phyloP scores from a whole-genome alignment of 2,329 filamentous ascomycete species.

The Colletotrichum sp. region DNA sequence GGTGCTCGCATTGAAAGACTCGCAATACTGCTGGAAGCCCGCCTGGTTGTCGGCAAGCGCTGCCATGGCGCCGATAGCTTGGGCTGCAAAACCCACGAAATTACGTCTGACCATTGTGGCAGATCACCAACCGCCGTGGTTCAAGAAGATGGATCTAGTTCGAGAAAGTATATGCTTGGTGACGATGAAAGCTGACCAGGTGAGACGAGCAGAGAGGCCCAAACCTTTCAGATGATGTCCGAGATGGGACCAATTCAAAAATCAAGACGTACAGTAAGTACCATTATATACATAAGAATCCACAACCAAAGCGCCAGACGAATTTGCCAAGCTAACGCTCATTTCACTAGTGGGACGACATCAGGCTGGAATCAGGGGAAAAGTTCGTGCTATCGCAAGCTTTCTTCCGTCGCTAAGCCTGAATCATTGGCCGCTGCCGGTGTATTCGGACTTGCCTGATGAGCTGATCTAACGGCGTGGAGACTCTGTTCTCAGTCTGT shows the following conservation, averaged over 20 bases:
- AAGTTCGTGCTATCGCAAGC: neutral
- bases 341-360: neutral
- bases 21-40: constrained; percentile 18
- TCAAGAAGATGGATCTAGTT: rapidly evolving
- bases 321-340: neutral
- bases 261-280: neutral
- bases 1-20: constrained; percentile 28
- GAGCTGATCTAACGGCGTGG: neutral
- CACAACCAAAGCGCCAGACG: neutral
- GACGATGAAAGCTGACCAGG: neutral
- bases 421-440: neutral
- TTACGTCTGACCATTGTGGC: rapidly evolving
- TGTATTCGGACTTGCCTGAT: neutral
- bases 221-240: neutral
- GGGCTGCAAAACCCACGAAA: neutral
- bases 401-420: neutral
- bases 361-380: neutral
- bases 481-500: neutral
- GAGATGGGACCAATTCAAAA: neutral
- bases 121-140: neutral
- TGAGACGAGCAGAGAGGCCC: neutral
- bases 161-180: neutral
- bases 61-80: neutral
- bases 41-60: neutral
- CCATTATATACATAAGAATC: neutral